These are phyloP conservation scores for Fusarium graminum DNA, from an alignment of 2,329 filamentous ascomycete genomes.

Conservation along the genomic window DNA sequence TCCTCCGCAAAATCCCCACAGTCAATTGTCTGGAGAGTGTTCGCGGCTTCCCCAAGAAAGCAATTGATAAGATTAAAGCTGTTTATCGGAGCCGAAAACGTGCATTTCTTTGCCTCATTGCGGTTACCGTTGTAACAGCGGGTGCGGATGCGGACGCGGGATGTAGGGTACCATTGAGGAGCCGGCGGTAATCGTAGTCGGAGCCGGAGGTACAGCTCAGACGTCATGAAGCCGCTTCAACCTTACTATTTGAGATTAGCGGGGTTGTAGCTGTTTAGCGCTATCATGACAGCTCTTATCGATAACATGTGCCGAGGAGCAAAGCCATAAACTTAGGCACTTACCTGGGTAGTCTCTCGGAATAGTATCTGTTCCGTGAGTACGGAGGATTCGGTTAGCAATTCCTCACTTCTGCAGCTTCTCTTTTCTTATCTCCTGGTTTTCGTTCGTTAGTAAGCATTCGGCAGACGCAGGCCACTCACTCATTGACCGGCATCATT, in stretches of 20 bases:
- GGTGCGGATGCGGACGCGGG: neutral
- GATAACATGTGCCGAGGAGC: slow-evolving; percentile 19
- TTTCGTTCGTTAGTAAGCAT: neutral
- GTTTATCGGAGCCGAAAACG: slow-evolving; percentile 4
- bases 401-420: neutral
- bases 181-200: slow-evolving; percentile 29
- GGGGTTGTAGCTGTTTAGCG: neutral
- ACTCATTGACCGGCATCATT: slow-evolving; percentile 11
- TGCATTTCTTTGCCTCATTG: slow-evolving; percentile 36
- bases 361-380: neutral
- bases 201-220: slow-evolving; percentile 5
- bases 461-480: neutral
- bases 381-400: neutral
- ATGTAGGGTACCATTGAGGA: neutral
- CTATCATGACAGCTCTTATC: slow-evolving; percentile 37
- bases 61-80: slow-evolving; percentile 29
- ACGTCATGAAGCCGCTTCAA: slow-evolving; percentile 30
- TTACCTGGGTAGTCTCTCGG: neutral
- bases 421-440: neutral
- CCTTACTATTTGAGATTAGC: slow-evolving; percentile 34
- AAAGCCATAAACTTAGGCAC: neutral
- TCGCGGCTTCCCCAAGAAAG: slow-evolving; percentile 10
- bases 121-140: slow-evolving; percentile 23
- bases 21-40: slow-evolving; percentile 13
- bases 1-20: slow-evolving; percentile 35